Conservation (phyloP, 169 alveolate species). For the Ichthyophthirius multifiliis region DNA sequence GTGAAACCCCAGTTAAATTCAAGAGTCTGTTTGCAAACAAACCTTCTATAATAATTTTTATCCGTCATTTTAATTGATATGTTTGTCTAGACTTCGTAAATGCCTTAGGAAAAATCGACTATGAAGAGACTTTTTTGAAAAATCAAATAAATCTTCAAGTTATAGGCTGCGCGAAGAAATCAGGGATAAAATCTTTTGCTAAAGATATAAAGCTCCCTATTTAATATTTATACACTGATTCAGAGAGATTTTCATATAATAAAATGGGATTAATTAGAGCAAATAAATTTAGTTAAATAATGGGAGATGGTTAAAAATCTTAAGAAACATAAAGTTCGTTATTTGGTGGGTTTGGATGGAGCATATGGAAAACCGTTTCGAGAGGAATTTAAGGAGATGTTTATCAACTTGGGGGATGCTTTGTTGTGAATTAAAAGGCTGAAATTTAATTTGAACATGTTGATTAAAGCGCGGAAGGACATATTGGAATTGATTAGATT, state of each 20-base stretch:
- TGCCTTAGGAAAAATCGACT: slow-evolving; percentile 9
- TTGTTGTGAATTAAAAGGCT: background rate
- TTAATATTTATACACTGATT: background rate
- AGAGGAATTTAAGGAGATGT: slow-evolving; percentile 20
- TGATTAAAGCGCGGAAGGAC: background rate
- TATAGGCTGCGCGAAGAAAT: background rate
- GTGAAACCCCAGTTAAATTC: background rate
- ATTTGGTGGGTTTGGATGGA: background rate
- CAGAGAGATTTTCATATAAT: background rate
- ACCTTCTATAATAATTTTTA: background rate
- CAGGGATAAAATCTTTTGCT: background rate
- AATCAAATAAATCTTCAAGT: background rate
- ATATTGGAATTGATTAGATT: background rate
- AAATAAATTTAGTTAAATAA: background rate
- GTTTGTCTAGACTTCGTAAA: slow-evolving; percentile 8
- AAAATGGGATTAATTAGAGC: background rate
- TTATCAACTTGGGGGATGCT: slow-evolving; percentile 1
- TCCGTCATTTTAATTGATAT: slow-evolving; percentile 10
- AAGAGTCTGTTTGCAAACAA: background rate
- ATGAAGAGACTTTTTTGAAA: background rate
- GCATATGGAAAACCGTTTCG: slow-evolving; percentile 2
- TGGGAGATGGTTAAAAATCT: slow-evolving; percentile 1
- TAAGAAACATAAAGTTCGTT: background rate
- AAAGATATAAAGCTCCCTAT: background rate
- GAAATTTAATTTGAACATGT: background rate